Percentiles rank a stretch among this genome's conserved stretches.
Conservation (phyloP, 768 basidiomycete genomes). For the Clitopilus passeckerianus region DNA sequence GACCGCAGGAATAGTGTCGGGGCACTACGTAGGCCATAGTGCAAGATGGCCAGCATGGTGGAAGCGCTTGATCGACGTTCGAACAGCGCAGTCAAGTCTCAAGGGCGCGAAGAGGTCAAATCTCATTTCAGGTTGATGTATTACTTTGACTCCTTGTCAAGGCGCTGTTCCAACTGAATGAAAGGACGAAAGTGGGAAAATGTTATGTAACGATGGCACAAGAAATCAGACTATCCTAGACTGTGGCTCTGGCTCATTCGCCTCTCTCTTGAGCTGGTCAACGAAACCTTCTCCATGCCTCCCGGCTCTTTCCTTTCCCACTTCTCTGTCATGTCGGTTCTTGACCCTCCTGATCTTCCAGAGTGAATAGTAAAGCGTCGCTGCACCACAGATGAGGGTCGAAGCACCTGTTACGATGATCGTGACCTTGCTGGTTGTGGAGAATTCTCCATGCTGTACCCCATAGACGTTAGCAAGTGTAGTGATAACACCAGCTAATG, state of each 20-base stretch:
- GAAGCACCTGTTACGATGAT: slow-evolving; percentile 39
- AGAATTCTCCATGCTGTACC: slow-evolving; percentile 39
- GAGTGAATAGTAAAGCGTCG: slow-evolving; percentile 36
- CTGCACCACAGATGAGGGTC: slow-evolving; percentile 33
- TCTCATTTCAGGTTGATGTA: too few species aligned
- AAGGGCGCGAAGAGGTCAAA: too few species aligned
- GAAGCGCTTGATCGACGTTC: too few species aligned
- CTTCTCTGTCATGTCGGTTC: slow-evolving; percentile 32
- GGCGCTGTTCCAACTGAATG: too few species aligned
- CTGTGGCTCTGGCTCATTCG: slow-evolving; percentile 5
- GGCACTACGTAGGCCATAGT: too few species aligned
- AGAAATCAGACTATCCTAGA: slow-evolving; percentile 3
- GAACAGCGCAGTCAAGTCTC: too few species aligned
- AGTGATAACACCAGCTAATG: slow-evolving; percentile 50
- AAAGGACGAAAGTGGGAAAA: not conserved
- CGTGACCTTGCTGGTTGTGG: slow-evolving; percentile 36
- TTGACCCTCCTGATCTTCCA: slow-evolving; percentile 40
- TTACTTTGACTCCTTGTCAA: too few species aligned
- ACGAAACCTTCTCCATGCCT: slow-evolving; percentile 38
- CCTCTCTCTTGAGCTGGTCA: slow-evolving; percentile 15
- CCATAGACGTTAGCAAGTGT: slow-evolving; percentile 49
- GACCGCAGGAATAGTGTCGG: too few species aligned
- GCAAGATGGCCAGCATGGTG: too few species aligned
- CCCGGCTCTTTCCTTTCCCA: slow-evolving; percentile 38
- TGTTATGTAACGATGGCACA: not conserved